Evolutionary conservation across 768 basidiomycete genomes (phyloP), one percentile per base, ranked within the genome.

Genomic region (Filobasidium floriforme): DNA sequence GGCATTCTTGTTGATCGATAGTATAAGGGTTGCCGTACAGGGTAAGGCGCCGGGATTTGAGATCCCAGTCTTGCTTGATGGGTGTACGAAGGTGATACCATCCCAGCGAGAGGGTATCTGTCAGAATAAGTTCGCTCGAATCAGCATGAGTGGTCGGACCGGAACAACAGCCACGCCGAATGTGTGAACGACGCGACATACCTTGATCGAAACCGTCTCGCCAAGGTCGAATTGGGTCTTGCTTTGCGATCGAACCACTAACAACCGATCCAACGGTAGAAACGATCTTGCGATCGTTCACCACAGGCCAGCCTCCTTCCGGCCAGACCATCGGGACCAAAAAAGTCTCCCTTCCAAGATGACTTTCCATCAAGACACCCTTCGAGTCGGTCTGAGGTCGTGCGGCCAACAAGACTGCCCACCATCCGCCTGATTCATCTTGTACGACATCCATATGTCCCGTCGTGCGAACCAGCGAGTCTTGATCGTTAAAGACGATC

Each of bases 371-470:
- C 41, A 60, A 15, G 0, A 28, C 55, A 3, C 59, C 65, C 18
- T 59, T 46, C 22, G 62, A 43, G 19, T 43, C 26, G 7, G 12
- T 46, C 26, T 61, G 41, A 49, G 61, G 61, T 9, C 65, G 26
- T 59, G 72, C 72, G n/a, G 66, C 73, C 10, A 78, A 68, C 26
- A 71, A 70, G 44, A 73, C 70, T 7, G 67, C 66, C 66, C 72
- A 77, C 79, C 79, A 80, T 43, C 75, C 71, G 0, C 79, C 80
- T 7, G 67, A 63, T 0, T 54, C 67, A 60, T 79, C 79, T 62
- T 79, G 73, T 52, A 81, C 75, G 10, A 81, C 49, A 68, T 81
- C 80, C 32, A 79, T 76, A 67, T 81, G 81, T 3, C 81, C 81
- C 9, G 80, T 79, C 5, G 79, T 79, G 67, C 78, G 77, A 51